Percentiles rank a stretch among this genome's conserved stretches.
These are phyloP conservation scores for Penstemon newberryi DNA, from an alignment of 257 asterid genomes.

Conservation along the genomic window DNA sequence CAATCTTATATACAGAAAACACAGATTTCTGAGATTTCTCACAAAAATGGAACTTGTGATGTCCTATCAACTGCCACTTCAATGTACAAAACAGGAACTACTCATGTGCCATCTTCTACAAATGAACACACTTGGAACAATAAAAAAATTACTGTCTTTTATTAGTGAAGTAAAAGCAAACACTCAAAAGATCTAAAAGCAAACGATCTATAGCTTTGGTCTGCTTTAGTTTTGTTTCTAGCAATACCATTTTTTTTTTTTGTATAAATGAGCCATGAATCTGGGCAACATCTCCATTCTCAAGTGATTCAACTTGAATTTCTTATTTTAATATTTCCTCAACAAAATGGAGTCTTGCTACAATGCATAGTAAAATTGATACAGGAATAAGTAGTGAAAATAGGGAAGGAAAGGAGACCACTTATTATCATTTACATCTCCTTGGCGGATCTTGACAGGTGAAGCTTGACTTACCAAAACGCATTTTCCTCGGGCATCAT, in stretches of 20 bases:
- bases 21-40: not conserved
- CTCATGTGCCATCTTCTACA: not conserved
- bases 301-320: constrained; percentile 8
- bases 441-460: not conserved
- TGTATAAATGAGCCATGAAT: not conserved
- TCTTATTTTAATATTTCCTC: constrained; percentile 15
- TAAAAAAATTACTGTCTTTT: not conserved
- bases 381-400: not conserved
- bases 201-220: not conserved
- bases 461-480: constrained; percentile 70
- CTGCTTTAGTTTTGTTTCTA: not conserved
- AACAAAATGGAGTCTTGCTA: not conserved
- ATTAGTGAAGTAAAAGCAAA: not conserved
- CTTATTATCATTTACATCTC: not conserved
- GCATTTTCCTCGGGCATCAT: constrained; percentile 99
- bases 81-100: not conserved
- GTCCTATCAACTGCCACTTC: not conserved
- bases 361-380: constrained; percentile 3
- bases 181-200: not conserved
- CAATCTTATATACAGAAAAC: not conserved
- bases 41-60: not conserved
- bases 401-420: not conserved
- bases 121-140: not conserved
- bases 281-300: not conserved
- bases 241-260: too few species aligned